Evolutionary conservation across 2,329 filamentous ascomycete genomes (phyloP), one percentile per base, ranked within the genome.

Genomic region (Nemania sp.): DNA sequence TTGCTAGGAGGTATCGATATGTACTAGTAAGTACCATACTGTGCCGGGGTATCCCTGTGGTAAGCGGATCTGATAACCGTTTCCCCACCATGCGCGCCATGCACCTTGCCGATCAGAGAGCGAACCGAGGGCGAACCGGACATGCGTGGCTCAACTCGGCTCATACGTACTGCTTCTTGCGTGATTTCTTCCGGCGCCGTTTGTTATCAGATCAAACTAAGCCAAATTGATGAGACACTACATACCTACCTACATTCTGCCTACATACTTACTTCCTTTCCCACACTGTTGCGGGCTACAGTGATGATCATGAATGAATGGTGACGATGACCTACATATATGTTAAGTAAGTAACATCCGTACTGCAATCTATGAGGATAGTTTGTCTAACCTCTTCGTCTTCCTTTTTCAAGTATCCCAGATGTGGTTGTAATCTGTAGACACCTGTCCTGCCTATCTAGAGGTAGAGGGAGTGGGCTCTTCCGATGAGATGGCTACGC

Each of bases 1-100:
- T 22, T 29, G 38, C 2, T 54, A 10, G 27, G 18, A 47, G 35
- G 51, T 62, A 52, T 45, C 26, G 22, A 51, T 18, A 66, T 26
- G 59, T 63, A 69, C 26, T 47, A 10, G 13, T 18, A 66, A 27
- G 59, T 63, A 69, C 26, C 41, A 10, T 8, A 32, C 24, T 26
- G 18, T 7, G 38, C 49, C 22, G 47, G 49, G 49, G 41, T n/a
- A 29, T 49, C 73, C 74, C 70, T 72, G 73, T 53, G 70, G 60
- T 29, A 47, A 68, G 72, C 75, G 75, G 75, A 76, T 76, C 75
- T 73, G 75, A 76, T 76, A 76, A 76, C 62, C 59, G 54, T 68
- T 69, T 60, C 66, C 43, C 66, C 69, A 71, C n/a, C n/a, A n/a
- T n/a, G n/a, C n/a, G n/a, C n/a, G n/a, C n/a, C 71, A 69, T 41